A percentile compares a stretch with the other conserved stretches of the same genome.
phyloP scores from a whole-genome alignment of 208 protist genomes.

The Chromosphaera perkinsii region DNA sequence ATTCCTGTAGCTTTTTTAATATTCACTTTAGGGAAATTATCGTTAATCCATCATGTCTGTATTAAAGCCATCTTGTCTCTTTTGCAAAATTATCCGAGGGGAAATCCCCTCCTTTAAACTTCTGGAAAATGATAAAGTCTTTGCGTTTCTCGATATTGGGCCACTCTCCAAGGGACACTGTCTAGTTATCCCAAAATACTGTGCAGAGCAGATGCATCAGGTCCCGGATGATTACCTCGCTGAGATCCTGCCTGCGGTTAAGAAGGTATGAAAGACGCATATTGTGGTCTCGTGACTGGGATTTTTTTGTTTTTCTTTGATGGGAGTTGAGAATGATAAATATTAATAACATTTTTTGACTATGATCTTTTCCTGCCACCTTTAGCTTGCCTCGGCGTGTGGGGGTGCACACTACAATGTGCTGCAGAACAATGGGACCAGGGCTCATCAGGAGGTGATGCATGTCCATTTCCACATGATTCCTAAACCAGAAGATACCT shows the following conservation, averaged over 20 bases:
- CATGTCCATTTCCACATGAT: conserved; percentile 89
- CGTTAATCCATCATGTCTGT: no score
- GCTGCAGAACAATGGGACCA: conserved; percentile 78
- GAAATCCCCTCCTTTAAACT: conserved; percentile 26
- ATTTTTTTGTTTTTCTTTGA: background rate
- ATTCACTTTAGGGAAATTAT: no score
- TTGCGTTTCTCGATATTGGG: conserved; percentile 39
- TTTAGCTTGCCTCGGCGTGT: background rate
- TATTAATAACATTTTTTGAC: background rate
- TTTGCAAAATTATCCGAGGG: conserved; percentile 36
- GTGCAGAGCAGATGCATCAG: conserved; percentile 33
- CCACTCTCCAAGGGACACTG: conserved; percentile 32
- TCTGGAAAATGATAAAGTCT: conserved; percentile 9
- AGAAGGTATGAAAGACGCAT: background rate
- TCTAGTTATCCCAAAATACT: conserved; percentile 41
- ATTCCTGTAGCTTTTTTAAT: no score
- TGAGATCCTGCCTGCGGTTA: conserved; percentile 65
- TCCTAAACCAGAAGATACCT: conserved; percentile 43
- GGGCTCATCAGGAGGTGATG: conserved; percentile 78
- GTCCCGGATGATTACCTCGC: conserved; percentile 68
- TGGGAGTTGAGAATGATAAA: background rate
- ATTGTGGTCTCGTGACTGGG: background rate
- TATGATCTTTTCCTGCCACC: background rate
- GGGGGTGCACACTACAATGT: conserved; percentile 75
- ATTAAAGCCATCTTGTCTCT: no score